These are phyloP conservation scores for Exophiala sp. DNA, from an alignment of 2,329 filamentous ascomycete genomes.

Conservation along the genomic window DNA sequence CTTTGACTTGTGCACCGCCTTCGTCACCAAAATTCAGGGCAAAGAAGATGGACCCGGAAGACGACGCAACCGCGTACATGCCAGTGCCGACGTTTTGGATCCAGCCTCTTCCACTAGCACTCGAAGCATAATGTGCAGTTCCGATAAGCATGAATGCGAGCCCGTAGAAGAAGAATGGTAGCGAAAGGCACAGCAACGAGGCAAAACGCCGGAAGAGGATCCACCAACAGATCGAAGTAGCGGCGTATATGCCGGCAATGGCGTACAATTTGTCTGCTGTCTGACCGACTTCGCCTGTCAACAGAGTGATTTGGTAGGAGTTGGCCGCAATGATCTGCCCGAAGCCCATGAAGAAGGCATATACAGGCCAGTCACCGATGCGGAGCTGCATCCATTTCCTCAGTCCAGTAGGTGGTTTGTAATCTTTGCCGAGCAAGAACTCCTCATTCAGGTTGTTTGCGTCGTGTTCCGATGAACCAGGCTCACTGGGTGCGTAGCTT, in stretches of 20 bases:
- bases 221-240: slow-evolving; percentile 61
- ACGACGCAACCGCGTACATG: slow-evolving; percentile 60
- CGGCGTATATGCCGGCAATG: slow-evolving; percentile 58
- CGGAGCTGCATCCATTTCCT: slow-evolving; percentile 55
- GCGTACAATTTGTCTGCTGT: slow-evolving; percentile 58
- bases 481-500: slow-evolving; percentile 37
- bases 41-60: slow-evolving; percentile 63
- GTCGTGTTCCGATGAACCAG: slow-evolving; percentile 26
- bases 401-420: slow-evolving; percentile 55
- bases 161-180: slow-evolving; percentile 63
- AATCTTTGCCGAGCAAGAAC: slow-evolving; percentile 55
- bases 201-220: slow-evolving; percentile 56
- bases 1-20: slow-evolving; percentile 59
- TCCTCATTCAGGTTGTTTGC: slow-evolving; percentile 42
- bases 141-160: slow-evolving; percentile 62
- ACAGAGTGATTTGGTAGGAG: slow-evolving; percentile 65
- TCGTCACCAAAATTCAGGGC: slow-evolving; percentile 65
- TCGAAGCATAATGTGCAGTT: slow-evolving; percentile 54
- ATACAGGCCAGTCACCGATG: slow-evolving; percentile 62
- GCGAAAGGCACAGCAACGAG: slow-evolving; percentile 55
- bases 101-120: slow-evolving; percentile 42
- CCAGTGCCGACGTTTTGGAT: slow-evolving; percentile 61
- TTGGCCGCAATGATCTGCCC: slow-evolving; percentile 64
- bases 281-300: slow-evolving; percentile 61
- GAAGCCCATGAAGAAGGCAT: slow-evolving; percentile 59